A percentile compares a stretch with the other conserved stretches of the same genome.
Conservation (phyloP, 305 asterid genomes). For the Salvia sclarea region DNA sequence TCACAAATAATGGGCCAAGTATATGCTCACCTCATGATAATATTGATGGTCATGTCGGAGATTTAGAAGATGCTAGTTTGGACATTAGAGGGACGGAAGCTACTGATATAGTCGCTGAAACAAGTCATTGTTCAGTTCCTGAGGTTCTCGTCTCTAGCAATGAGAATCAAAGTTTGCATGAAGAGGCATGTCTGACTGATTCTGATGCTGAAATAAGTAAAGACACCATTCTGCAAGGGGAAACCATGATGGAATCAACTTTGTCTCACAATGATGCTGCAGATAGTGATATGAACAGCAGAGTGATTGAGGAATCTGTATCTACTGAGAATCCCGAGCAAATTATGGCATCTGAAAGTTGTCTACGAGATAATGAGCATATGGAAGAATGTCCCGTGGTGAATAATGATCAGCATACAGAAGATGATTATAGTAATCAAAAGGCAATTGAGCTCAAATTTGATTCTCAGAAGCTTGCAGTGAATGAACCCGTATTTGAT, state of each 20-base stretch:
- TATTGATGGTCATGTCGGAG: constrained; percentile 38
- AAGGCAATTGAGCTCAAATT: constrained; percentile 35
- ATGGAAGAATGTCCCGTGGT: constrained; percentile 35
- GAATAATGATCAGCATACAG: constrained; percentile 29
- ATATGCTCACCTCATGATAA: constrained; percentile 25
- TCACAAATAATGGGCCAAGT: constrained; percentile 32
- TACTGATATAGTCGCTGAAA: constrained; percentile 33
- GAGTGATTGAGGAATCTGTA: constrained; percentile 36
- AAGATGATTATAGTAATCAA: constrained; percentile 31
- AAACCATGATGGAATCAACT: constrained; percentile 19
- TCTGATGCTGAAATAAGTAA: constrained; percentile 38
- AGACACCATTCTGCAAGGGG: constrained; percentile 26
- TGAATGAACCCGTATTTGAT: constrained; percentile 36
- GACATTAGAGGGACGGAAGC: constrained; percentile 29
- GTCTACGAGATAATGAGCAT: constrained; percentile 35
- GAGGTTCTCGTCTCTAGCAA: constrained; percentile 27
- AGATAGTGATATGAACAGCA: constrained; percentile 21
- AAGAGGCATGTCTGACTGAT: constrained; percentile 22
- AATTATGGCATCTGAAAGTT: constrained; percentile 35
- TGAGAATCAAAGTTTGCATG: constrained; percentile 25
- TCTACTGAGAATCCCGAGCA: constrained; percentile 35
- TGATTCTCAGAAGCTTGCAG: constrained; percentile 35
- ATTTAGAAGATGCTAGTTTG: constrained; percentile 27
- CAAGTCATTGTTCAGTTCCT: constrained; percentile 30
- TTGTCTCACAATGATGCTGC: constrained; percentile 31